Percentiles rank a stretch among this genome's conserved stretches.
Conservation (phyloP, 73 alveolate species). For the Blepharisma japonicum region DNA sequence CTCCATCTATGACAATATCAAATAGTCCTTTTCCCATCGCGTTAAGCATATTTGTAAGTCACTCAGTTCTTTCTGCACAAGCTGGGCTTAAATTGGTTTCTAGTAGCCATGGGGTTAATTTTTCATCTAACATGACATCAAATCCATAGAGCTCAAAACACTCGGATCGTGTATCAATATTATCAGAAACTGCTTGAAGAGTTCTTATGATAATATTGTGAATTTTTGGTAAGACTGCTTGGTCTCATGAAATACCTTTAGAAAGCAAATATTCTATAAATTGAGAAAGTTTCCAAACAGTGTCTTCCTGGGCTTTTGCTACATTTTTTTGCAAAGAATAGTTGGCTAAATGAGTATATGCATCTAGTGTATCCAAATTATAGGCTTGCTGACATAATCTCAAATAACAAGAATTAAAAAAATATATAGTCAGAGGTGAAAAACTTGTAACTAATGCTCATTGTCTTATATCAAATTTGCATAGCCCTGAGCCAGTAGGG, state of each 20-base stretch:
- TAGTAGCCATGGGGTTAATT: slow-evolving; percentile 59
- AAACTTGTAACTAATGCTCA: slow-evolving; percentile 90
- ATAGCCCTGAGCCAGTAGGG: slow-evolving; percentile 38
- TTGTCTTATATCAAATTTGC: slow-evolving; percentile 88
- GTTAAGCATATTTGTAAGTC: slow-evolving; percentile 55
- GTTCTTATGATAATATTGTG: slow-evolving; percentile 46
- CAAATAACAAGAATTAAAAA: slow-evolving; percentile 76
- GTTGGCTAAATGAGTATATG: slow-evolving; percentile 75
- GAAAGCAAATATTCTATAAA: slow-evolving; percentile 62
- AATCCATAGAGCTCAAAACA: slow-evolving; percentile 78
- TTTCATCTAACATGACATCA: slow-evolving; percentile 60
- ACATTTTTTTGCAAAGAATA: slow-evolving; percentile 67
- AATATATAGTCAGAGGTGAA: slow-evolving; percentile 75
- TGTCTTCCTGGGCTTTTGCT: slow-evolving; percentile 59
- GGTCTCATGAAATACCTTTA: slow-evolving; percentile 36
- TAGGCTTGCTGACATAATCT: slow-evolving; percentile 79
- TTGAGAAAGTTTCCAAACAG: slow-evolving; percentile 70
- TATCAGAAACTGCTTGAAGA: slow-evolving; percentile 41
- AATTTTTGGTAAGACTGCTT: slow-evolving; percentile 41
- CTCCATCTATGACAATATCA: slow-evolving; percentile 43
- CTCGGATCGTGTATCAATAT: slow-evolving; percentile 38
- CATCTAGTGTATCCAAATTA: slow-evolving; percentile 66
- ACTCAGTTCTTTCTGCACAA: slow-evolving; percentile 69
- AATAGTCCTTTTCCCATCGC: slow-evolving; percentile 64
- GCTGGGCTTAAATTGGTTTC: slow-evolving; percentile 80